These are phyloP conservation scores for Priceomyces castillae DNA, from an alignment of 805 yeast species.

Conservation along the genomic window DNA sequence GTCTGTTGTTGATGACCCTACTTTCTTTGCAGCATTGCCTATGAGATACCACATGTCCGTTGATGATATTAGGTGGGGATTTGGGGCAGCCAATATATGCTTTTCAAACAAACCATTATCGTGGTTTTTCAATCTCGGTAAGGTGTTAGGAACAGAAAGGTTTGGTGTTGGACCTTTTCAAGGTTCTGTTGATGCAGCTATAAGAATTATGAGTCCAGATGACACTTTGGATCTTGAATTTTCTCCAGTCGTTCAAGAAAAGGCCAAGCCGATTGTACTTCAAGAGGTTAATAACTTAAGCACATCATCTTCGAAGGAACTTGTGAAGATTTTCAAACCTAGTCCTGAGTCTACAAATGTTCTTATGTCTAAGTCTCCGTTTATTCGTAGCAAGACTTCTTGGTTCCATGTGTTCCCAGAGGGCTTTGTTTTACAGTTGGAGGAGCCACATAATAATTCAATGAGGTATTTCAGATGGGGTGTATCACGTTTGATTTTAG, in stretches of 20 bases:
- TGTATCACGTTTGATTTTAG: constrained; percentile 76
- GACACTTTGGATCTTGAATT: constrained; percentile 54
- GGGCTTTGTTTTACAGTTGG: constrained; percentile 84
- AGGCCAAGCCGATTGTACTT: constrained; percentile 31
- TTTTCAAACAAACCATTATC: constrained; percentile 54
- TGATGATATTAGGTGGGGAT: constrained; percentile 83
- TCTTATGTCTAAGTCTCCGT: constrained; percentile 45
- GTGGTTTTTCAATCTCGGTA: constrained; percentile 80
- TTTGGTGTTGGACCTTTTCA: constrained; percentile 95
- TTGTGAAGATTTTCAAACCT: constrained; percentile 25
- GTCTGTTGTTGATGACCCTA: constrained; percentile 91
- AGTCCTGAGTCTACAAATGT: constrained; percentile 27
- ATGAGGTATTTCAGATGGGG: constrained; percentile 98
- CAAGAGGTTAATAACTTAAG: constrained; percentile 34
- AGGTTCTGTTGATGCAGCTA: constrained; percentile 82
- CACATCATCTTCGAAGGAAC: constrained; percentile 10
- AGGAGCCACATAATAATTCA: constrained; percentile 76
- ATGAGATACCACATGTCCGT: constrained; percentile 59
- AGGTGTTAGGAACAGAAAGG: constrained; percentile 80
- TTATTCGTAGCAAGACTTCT: constrained; percentile 61
- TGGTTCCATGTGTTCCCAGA: constrained; percentile 98
- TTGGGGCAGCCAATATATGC: constrained; percentile 91
- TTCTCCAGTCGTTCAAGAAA: constrained; percentile 27
- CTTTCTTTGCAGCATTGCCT: constrained; percentile 84
- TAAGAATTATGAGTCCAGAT: constrained; percentile 76